A percentile compares a stretch with the other conserved stretches of the same genome.
phyloP scores from a whole-genome alignment of 2,329 filamentous ascomycete species.

The Sporothrix humicola region DNA sequence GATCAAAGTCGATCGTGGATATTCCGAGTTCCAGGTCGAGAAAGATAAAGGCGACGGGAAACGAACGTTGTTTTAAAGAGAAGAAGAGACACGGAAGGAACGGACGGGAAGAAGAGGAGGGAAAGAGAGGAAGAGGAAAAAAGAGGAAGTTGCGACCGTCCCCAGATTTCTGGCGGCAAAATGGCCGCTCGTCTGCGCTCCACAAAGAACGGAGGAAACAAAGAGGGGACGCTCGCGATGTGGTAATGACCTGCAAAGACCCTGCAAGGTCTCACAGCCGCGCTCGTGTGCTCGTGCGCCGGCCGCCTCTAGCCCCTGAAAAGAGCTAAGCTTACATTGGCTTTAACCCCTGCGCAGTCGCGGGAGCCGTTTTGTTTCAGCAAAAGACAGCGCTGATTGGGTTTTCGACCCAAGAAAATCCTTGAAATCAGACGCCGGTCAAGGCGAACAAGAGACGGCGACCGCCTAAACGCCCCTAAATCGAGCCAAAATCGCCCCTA shows the following conservation, averaged over 20 bases:
- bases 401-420: neutral
- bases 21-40: no score
- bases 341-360: neutral
- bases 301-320: neutral
- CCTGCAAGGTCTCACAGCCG: neutral
- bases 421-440: neutral
- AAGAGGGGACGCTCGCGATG: constrained; percentile 15
- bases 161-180: neutral
- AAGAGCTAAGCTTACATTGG: neutral
- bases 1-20: neutral
- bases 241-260: neutral
- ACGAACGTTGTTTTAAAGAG: neutral
- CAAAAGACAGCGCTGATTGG: neutral
- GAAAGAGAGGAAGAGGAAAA: neutral
- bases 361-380: neutral
- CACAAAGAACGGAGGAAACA: neutral
- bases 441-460: neutral
- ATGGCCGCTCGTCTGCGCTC: neutral
- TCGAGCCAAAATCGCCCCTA: neutral
- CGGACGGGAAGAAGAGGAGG: neutral
- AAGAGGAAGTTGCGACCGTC: neutral
- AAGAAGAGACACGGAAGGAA: neutral
- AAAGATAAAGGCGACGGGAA: neutral
- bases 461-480: neutral
- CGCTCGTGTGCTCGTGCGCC: neutral